Conservation (phyloP, 2,329 filamentous ascomycete species). For the Trichoderma sp. region DNA sequence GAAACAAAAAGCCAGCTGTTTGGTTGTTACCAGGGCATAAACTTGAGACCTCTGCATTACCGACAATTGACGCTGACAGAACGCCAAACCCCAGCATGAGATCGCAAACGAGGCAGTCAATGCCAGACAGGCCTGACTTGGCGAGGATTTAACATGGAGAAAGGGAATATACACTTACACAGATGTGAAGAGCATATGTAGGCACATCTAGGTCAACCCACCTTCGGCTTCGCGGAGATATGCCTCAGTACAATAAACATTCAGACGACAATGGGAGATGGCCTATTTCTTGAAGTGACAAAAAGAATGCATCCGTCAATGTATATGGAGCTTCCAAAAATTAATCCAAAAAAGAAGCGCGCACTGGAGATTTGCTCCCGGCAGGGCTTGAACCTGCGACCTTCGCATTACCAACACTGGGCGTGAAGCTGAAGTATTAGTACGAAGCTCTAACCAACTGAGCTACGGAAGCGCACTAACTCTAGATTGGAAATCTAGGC, state of each 20-base stretch:
- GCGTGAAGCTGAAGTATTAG: background rate
- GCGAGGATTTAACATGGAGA: too few relatives aligned
- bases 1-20: too few relatives aligned
- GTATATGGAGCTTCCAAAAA: background rate
- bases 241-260: background rate
- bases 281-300: background rate
- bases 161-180: too few relatives aligned
- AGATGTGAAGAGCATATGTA: too few relatives aligned
- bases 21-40: too few relatives aligned
- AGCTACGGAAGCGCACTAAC: background rate
- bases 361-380: background rate
- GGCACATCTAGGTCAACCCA: too few relatives aligned
- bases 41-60: too few relatives aligned
- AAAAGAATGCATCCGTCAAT: background rate
- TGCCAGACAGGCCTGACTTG: too few relatives aligned
- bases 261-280: background rate
- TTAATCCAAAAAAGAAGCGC: background rate
- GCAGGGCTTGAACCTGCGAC: background rate
- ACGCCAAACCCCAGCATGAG: too few relatives aligned
- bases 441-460: background rate
- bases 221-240: background rate
- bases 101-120: too few relatives aligned
- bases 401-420: background rate
- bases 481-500: background rate
- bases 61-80: too few relatives aligned